phyloP scores from a whole-genome alignment of 495 filamentous ascomycete genomes.

The Talaromyces thailandensis region DNA sequence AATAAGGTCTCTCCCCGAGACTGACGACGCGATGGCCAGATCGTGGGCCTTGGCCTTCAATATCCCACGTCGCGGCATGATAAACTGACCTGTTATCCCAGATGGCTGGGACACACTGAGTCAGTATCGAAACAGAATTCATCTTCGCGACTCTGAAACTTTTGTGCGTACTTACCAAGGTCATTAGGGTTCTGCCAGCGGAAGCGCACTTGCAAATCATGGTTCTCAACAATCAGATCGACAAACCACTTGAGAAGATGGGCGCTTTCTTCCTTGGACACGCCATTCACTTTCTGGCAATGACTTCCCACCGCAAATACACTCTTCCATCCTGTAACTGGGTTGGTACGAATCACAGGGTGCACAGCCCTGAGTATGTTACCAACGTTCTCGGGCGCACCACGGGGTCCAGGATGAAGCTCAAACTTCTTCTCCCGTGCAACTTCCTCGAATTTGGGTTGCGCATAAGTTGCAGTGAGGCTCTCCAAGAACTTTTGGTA shows the following conservation, averaged over 20 bases:
- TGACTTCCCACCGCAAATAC: slow-evolving; percentile 59
- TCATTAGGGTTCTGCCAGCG: slow-evolving; percentile 47
- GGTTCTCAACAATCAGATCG: slow-evolving; percentile 60
- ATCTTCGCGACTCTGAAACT: too few species aligned
- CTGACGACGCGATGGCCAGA: slow-evolving; percentile 53
- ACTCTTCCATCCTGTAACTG: slow-evolving; percentile 72
- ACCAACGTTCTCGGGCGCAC: slow-evolving; percentile 57
- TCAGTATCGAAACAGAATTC: too few species aligned
- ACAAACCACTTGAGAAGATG: slow-evolving; percentile 55
- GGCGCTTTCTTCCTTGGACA: slow-evolving; percentile 57
- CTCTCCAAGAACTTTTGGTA: slow-evolving; percentile 57
- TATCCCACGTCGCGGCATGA: slow-evolving; percentile 63
- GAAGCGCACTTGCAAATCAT: slow-evolving; percentile 69
- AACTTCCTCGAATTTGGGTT: slow-evolving; percentile 27
- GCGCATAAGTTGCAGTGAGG: slow-evolving; percentile 46
- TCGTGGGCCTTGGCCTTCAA: slow-evolving; percentile 47
- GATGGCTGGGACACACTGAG: too few species aligned
- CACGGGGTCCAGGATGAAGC: slow-evolving; percentile 45
- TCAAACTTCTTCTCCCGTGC: slow-evolving; percentile 37
- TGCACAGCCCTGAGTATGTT: slow-evolving; percentile 52
- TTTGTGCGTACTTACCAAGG: slow-evolving; percentile 20
- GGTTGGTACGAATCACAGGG: slow-evolving; percentile 68
- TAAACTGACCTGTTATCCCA: slow-evolving; percentile 69
- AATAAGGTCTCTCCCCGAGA: slow-evolving; percentile 58
- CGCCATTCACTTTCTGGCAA: slow-evolving; percentile 52